phyloP scores from a whole-genome alignment of 768 basidiomycete genomes.

The Termitomyces titanicus region DNA sequence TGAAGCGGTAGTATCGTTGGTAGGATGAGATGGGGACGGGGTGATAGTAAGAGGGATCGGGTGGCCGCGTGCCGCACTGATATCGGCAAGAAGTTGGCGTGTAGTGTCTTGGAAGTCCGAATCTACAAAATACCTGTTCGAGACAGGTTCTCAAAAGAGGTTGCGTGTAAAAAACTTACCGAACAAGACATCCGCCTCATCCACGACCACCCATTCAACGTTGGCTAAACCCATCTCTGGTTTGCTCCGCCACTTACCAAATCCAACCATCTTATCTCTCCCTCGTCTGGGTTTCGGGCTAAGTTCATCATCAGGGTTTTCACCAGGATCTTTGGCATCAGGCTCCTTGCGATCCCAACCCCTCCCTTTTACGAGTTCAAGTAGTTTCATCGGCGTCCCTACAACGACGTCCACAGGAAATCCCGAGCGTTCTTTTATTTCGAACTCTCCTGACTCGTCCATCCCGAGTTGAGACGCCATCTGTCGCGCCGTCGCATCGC shows the following conservation, averaged over 20 bases:
- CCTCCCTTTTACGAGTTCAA: slow-evolving; percentile 54
- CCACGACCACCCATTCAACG: slow-evolving; percentile 87
- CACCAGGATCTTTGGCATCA: slow-evolving; percentile 16
- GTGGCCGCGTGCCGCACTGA: slow-evolving; percentile 57
- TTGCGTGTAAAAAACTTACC: slow-evolving; percentile 45
- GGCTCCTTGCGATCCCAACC: slow-evolving; percentile 45
- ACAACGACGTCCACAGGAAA: slow-evolving; percentile 50
- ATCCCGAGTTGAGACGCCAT: slow-evolving; percentile 38
- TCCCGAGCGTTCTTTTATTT: slow-evolving; percentile 15
- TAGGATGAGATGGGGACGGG: slow-evolving; percentile 16
- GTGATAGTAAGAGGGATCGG: slow-evolving; percentile 29
- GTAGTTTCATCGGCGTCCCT: slow-evolving; percentile 59
- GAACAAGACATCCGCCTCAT: slow-evolving; percentile 89
- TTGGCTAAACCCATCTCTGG: slow-evolving; percentile 61
- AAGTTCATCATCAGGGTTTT: slow-evolving; percentile 17
- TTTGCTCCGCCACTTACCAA: slow-evolving; percentile 38
- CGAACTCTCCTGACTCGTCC: slow-evolving; percentile 17
- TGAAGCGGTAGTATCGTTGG: slow-evolving; percentile 7
- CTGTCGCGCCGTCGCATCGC: slow-evolving; percentile 42
- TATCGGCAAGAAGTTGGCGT: slow-evolving; percentile 62
- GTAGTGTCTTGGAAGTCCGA: slow-evolving; percentile 81
- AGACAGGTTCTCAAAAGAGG: neutral
- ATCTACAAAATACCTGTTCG: slow-evolving; percentile 40
- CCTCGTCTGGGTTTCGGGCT: slow-evolving; percentile 28
- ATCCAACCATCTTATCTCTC: slow-evolving; percentile 31